Base-by-base conservation (phyloP, 1,139 yeast genomes). In the Citeromyces siamensis region DNA sequence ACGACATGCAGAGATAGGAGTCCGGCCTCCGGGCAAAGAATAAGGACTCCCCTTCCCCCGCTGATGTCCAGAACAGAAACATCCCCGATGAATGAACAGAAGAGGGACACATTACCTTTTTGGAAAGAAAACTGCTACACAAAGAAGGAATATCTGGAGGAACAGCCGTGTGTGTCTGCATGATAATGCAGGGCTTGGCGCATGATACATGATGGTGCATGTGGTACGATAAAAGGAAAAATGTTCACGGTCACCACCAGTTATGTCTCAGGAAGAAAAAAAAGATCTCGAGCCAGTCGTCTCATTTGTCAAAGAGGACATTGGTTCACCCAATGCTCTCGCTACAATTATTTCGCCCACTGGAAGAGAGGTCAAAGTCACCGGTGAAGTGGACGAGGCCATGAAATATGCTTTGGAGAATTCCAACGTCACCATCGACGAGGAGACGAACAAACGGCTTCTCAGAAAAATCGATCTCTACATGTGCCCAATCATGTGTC, bases 401-500 rank as follows among this genome's bases (percentile, higher is more conserved):
- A 42, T 52, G 36, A 43, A 45, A 21, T 51, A 50, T 40, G 46
- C 33, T 46, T 44, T 39, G 53, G 49, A 34, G 40, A 16, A 34
- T 14, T 23, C 37, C 16, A 54, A 52, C 2, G 36, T 52, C 23
- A 50, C 44, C 32, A 50, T 52, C 19, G 54, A 49, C 40, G 55
- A 49, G 23, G 55, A 44, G 32, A 50, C 54, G 18, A 44, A 50
- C 32, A 39, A 37, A 12, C 44, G 53, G 29, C 41, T 68, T n/a
- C 50, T 60, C 13, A 42, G 69, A 40, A 75, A 74, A 46, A 68
- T 71, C 23, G 80, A 74, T 49, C 33, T 64, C 20, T 66, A 54
- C 44, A 50, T 75, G 46, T 54, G 69, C 43, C 75, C 80, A 0
- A 41, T 73, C 26, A 60, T 73, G 62, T 64, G 74, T 45, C 41